Evolutionary conservation across 176 grass and related monocot species (phyloP).

Genomic region (Carex cristatella): DNA sequence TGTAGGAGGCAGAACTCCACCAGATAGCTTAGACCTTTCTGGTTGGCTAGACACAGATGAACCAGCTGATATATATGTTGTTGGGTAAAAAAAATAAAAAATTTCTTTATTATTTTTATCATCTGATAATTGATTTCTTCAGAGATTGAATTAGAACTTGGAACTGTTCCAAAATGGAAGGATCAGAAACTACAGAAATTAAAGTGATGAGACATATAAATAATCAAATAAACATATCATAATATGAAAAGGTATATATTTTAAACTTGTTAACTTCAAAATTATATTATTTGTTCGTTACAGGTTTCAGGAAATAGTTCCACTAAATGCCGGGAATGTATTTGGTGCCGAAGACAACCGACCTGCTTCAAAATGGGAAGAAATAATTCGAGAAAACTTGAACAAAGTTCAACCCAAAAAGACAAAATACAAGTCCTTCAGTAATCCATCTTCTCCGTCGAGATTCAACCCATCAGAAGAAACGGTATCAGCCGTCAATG

Average conservation of each 20-base stretch:
- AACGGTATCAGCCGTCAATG: slow-evolving; percentile 29
- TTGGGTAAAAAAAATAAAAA: slow-evolving; percentile 48
- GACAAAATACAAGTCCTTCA: slow-evolving; percentile 52
- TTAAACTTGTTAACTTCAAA: not conserved
- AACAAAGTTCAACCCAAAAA: slow-evolving; percentile 29
- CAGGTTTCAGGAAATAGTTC: slow-evolving; percentile 95
- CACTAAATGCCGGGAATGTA: slow-evolving; percentile 80
- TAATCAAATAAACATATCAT: not conserved
- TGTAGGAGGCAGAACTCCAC: slow-evolving; percentile 50
- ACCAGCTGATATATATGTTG: slow-evolving; percentile 80
- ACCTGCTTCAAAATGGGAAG: slow-evolving; percentile 71
- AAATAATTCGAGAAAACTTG: slow-evolving; percentile 58
- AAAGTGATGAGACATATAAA: not conserved
- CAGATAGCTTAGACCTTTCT: slow-evolving; percentile 46
- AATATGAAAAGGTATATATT: not conserved
- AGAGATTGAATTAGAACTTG: not conserved
- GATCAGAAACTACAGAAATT: not conserved
- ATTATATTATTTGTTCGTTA: slow-evolving; percentile 13
- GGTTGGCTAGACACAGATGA: slow-evolving; percentile 62
- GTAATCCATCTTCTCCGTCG: slow-evolving; percentile 75
- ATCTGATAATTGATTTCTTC: not conserved
- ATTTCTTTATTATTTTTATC: not conserved
- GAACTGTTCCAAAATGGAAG: not conserved
- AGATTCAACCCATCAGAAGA: slow-evolving; percentile 37
- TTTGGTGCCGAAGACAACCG: slow-evolving; percentile 66